These are phyloP conservation scores for Talaromyces sp. DNA, from an alignment of 2,329 filamentous ascomycete species.

Conservation along the genomic window DNA sequence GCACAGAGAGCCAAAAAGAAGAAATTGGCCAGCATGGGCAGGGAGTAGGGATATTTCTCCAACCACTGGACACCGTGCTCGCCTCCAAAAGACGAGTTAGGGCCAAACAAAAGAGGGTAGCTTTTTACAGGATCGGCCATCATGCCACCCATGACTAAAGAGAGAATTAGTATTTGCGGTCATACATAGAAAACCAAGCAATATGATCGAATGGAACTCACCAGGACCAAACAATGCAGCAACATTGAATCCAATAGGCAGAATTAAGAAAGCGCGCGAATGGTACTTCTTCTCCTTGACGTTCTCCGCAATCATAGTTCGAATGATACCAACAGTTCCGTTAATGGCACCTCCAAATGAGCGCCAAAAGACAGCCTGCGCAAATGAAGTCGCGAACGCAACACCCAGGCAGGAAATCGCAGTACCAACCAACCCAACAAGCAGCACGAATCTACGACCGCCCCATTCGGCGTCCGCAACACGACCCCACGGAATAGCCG, in stretches of 20 bases:
- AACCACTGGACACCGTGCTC: conserved; percentile 63
- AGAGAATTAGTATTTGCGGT: conserved; percentile 1
- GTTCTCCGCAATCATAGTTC: conserved; percentile 72
- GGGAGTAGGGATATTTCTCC: conserved; percentile 65
- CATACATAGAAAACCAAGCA: not conserved
- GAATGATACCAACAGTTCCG: conserved; percentile 72
- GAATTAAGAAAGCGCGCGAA: conserved; percentile 58
- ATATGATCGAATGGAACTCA: conserved; percentile 22
- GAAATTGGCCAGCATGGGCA: conserved; percentile 69
- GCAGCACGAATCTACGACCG: conserved; percentile 75
- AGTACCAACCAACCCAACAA: conserved; percentile 74
- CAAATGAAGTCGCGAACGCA: conserved; percentile 67
- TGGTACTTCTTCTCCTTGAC: conserved; percentile 69
- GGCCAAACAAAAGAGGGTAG: conserved; percentile 65
- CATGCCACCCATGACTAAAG: conserved; percentile 63
- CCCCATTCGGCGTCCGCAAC: conserved; percentile 64
- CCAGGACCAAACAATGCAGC: conserved; percentile 57
- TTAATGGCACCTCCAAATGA: conserved; percentile 69
- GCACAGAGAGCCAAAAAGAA: conserved; percentile 60
- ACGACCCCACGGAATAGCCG: conserved; percentile 78
- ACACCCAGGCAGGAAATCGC: conserved; percentile 67
- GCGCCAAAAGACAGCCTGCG: conserved; percentile 66
- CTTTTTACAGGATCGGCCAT: conserved; percentile 67
- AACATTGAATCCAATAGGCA: conserved; percentile 70
- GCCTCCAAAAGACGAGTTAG: conserved; percentile 59